These are phyloP conservation scores for Suillus tomentosus DNA, from an alignment of 768 basidiomycete genomes.

Conservation along the genomic window DNA sequence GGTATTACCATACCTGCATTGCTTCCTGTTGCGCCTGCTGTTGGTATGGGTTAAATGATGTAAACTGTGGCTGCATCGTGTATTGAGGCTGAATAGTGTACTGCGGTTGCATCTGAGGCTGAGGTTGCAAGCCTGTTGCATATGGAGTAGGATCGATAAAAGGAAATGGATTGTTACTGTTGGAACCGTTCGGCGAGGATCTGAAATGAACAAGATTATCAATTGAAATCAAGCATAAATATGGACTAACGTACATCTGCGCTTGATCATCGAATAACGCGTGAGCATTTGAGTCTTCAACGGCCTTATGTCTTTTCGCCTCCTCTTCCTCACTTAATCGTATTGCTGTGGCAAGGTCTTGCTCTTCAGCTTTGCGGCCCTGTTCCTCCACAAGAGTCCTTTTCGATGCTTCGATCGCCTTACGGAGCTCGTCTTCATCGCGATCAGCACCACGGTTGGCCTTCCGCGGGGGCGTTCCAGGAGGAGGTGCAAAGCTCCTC, in stretches of 20 bases:
- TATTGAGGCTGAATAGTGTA: slow-evolving; percentile 80
- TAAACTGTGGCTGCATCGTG: slow-evolving; percentile 79
- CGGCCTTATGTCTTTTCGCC: slow-evolving; percentile 63
- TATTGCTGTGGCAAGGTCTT: slow-evolving; percentile 83
- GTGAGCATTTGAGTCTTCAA: slow-evolving; percentile 72
- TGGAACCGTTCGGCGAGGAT: slow-evolving; percentile 33
- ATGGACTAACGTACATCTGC: slow-evolving; percentile 59
- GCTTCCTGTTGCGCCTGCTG: slow-evolving; percentile 93
- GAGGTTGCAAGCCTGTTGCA: slow-evolving; percentile 56
- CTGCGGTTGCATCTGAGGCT: slow-evolving; percentile 65
- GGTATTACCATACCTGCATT: slow-evolving; percentile 49
- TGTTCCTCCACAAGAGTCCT: slow-evolving; percentile 70
- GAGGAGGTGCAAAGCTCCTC: slow-evolving; percentile 9
- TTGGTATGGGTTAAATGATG: slow-evolving; percentile 92
- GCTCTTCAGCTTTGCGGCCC: slow-evolving; percentile 63
- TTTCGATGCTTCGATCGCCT: slow-evolving; percentile 92
- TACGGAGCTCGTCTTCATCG: slow-evolving; percentile 82
- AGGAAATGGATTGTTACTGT: slow-evolving; percentile 57
- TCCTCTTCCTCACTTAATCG: slow-evolving; percentile 92
- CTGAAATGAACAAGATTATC: slow-evolving; percentile 24
- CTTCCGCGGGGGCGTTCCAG: slow-evolving; percentile 21
- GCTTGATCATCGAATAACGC: slow-evolving; percentile 86
- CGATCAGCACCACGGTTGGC: slow-evolving; percentile 32
- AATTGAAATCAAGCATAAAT: slow-evolving; percentile 8
- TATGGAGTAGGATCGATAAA: slow-evolving; percentile 61